phyloP scores from a whole-genome alignment of 2,329 filamentous ascomycete species.

The Exophiala sp. region DNA sequence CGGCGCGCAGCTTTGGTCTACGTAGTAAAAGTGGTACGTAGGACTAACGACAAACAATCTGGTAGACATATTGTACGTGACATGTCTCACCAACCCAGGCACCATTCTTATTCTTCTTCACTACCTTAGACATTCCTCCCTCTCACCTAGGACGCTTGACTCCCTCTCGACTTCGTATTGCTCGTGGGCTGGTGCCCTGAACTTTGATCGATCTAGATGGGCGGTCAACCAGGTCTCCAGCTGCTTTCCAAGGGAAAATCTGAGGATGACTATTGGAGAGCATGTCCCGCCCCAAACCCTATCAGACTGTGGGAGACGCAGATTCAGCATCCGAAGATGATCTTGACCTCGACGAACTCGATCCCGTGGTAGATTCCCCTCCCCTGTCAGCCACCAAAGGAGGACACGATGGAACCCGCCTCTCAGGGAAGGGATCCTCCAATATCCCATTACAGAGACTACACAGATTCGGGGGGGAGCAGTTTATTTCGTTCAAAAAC shows the following conservation, averaged over 20 bases:
- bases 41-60: no score
- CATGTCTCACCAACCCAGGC: no score
- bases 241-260: background rate
- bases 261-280: constrained; percentile 17
- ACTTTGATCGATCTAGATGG: no score
- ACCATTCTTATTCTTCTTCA: background rate
- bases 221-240: no score
- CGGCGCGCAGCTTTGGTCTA: background rate
- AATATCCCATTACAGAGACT: constrained; percentile 45
- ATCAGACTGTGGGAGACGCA: constrained; percentile 19
- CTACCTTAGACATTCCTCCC: background rate
- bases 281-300: constrained; percentile 14
- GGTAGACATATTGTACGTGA: no score
- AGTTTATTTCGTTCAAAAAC: constrained; percentile 24
- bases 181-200: no score
- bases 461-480: constrained; percentile 40
- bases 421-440: constrained; percentile 6
- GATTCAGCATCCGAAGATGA: constrained; percentile 40
- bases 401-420: constrained; percentile 2
- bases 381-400: background rate
- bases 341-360: constrained; percentile 43
- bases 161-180: no score
- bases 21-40: no score
- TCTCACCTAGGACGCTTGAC: background rate
- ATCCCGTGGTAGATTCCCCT: constrained; percentile 31